Evolutionary conservation across 2,329 filamentous ascomycete species (phyloP).

Genomic region (Dothidotthia symphoricarpi): DNA sequence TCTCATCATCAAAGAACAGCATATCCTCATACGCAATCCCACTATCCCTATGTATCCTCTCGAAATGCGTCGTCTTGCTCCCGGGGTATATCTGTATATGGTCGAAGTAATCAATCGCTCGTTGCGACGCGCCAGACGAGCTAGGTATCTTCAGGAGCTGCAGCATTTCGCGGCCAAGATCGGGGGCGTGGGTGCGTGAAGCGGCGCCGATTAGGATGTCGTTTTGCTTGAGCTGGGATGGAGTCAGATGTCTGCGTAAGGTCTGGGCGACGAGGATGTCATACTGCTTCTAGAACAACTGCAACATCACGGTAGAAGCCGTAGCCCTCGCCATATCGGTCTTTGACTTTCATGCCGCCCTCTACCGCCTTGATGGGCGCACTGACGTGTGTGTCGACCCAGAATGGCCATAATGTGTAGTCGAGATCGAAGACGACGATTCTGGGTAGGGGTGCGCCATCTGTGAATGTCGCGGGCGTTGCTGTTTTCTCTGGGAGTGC

Average conservation of each 20-base stretch:
- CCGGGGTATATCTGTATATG: constrained; percentile 66
- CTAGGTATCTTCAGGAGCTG: constrained; percentile 64
- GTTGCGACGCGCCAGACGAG: constrained; percentile 49
- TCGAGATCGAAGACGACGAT: constrained; percentile 93
- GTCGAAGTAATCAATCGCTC: constrained; percentile 55
- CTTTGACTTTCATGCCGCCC: constrained; percentile 51
- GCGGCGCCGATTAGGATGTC: constrained; percentile 67
- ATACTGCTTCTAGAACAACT: constrained; percentile 41
- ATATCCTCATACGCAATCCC: constrained; percentile 76
- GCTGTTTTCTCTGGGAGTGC: constrained; percentile 37
- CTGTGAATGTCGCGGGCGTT: constrained; percentile 58
- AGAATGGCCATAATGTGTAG: constrained; percentile 99
- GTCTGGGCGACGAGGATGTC: background rate
- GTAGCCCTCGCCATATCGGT: constrained; percentile 49
- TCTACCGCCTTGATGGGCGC: constrained; percentile 62
- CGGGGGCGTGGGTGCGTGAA: constrained; percentile 75
- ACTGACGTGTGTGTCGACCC: constrained; percentile 90
- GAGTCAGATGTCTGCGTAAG: background rate
- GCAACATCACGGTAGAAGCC: constrained; percentile 50
- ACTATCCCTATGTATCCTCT: constrained; percentile 67
- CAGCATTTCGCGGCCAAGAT: constrained; percentile 77
- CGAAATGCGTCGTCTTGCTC: constrained; percentile 83
- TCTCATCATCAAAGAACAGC: constrained; percentile 95
- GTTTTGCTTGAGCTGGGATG: constrained; percentile 42
- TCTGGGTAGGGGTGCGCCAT: constrained; percentile 71